Evolutionary conservation across 1,139 yeast species (phyloP), one percentile per base, ranked within the genome.

Genomic region (Yamadazyma oceani): DNA sequence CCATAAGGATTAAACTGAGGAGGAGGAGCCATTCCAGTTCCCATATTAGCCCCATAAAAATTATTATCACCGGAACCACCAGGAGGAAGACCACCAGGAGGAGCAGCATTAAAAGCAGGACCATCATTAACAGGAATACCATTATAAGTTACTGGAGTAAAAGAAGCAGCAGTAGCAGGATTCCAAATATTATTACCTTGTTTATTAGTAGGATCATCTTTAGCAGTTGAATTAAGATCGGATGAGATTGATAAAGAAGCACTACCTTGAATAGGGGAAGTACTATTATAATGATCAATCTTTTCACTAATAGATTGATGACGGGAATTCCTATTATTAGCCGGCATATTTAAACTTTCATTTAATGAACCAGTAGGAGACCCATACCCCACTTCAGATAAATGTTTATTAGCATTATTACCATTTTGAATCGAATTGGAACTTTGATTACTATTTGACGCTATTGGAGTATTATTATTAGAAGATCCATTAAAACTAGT

Each of bases 221-320:
- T 45, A 35, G 66, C 73, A 2, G 68, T 53, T 26, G 54, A 49
- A 9, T 28, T 29, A 17, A 29, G 25, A 17, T 29, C 32, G 6
- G 24, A 11, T 3, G 32, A 36, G 26, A 62, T 52, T 5, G 71
- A 60, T 40, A 71, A 57, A 2, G 68, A 56, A n/a, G 75, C 72
- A 29, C 59, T 51, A 0, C 69, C 59, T 55, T 77, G 76, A 48
- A 69, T 69, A 17, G 81, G 81, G n/a, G 75, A 69, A 33, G 60
- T 67, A 45, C 57, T 70, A 44, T 75, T 73, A 51, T 79, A 80
- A 42, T 66, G 75, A 52, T 81, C 86, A 42, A 81, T 76, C 51
- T 80, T 80, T 43, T 81, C 86, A 46, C 82, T 75, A 34, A 81
- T 77, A 2, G 83, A 77, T 51, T 75, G 85, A 50, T 76, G 82